phyloP scores from a whole-genome alignment of 176 grass and related monocot species.

The Ensete glaucum region DNA sequence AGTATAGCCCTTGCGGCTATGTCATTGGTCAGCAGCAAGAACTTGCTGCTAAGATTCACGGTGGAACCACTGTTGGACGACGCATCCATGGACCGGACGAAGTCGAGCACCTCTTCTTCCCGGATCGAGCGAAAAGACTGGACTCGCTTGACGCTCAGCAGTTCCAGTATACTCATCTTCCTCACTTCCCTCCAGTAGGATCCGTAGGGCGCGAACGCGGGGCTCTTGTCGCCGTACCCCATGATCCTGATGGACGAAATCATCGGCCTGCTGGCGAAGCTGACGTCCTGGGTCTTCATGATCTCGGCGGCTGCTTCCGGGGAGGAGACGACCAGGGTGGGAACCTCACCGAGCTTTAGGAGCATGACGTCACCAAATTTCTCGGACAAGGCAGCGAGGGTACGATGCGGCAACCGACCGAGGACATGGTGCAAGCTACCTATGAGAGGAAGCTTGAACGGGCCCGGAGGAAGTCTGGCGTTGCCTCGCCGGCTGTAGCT shows the following conservation, averaged over 20 bases:
- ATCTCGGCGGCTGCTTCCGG: constrained; percentile 44
- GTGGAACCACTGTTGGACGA: background rate
- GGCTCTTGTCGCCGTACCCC: constrained; percentile 22
- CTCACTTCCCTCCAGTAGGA: constrained; percentile 45
- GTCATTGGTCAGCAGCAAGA: constrained; percentile 7
- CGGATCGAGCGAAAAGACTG: constrained; percentile 14
- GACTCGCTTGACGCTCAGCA: constrained; percentile 38
- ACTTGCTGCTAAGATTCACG: constrained; percentile 16
- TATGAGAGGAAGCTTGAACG: constrained; percentile 35
- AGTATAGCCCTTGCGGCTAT: constrained; percentile 3
- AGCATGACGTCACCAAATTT: constrained; percentile 41
- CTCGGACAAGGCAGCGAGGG: constrained; percentile 26
- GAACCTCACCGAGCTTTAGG: constrained; percentile 47
- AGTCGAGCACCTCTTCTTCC: constrained; percentile 24
- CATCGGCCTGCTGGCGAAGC: constrained; percentile 35
- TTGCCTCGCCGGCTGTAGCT: background rate
- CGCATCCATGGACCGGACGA: background rate
- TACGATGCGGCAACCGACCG: constrained; percentile 30
- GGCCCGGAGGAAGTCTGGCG: constrained; percentile 28
- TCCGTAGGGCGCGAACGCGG: constrained; percentile 47
- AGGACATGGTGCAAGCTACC: constrained; percentile 54
- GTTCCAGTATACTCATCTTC: constrained; percentile 29
- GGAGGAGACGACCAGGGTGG: constrained; percentile 35
- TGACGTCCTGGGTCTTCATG: constrained; percentile 44
- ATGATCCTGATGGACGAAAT: constrained; percentile 18